These are phyloP conservation scores for Solanum hybrid DNA, from an alignment of 305 asterid species.

Conservation along the genomic window DNA sequence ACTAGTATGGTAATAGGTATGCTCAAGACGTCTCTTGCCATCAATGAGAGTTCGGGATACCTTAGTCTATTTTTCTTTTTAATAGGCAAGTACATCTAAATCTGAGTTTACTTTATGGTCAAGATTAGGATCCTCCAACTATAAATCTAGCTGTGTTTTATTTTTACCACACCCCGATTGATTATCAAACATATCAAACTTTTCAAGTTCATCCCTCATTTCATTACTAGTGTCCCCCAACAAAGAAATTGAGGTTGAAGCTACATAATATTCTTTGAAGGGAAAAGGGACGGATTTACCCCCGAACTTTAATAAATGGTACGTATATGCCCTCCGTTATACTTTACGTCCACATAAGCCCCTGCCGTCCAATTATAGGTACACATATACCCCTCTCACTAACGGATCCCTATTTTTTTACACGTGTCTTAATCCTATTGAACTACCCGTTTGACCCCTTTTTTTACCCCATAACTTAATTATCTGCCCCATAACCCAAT, in stretches of 20 bases:
- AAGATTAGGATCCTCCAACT: neutral
- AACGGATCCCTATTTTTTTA: no score
- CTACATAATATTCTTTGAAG: neutral
- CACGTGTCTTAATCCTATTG: no score
- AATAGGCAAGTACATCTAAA: neutral
- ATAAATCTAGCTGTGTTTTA: neutral
- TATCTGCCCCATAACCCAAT: no score
- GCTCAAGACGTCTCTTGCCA: neutral
- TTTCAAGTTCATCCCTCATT: neutral
- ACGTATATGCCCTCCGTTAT: no score
- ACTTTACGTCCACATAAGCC: no score
- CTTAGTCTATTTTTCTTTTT: neutral
- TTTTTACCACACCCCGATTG: neutral
- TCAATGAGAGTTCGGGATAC: neutral
- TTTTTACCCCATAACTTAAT: no score
- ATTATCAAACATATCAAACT: neutral
- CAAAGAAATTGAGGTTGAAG: neutral
- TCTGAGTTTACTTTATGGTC: neutral
- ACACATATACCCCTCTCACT: no score
- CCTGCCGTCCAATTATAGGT: no score
- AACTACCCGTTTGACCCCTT: no score
- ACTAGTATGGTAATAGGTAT: neutral
- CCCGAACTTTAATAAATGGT: no score
- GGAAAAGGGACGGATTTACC: no score
- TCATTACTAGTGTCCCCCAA: neutral